A percentile compares a stretch with the other conserved stretches of the same genome.
These are phyloP conservation scores for Parasitella parasitica DNA, from an alignment of 371 early-diverging fungal genomes.

Conservation along the genomic window DNA sequence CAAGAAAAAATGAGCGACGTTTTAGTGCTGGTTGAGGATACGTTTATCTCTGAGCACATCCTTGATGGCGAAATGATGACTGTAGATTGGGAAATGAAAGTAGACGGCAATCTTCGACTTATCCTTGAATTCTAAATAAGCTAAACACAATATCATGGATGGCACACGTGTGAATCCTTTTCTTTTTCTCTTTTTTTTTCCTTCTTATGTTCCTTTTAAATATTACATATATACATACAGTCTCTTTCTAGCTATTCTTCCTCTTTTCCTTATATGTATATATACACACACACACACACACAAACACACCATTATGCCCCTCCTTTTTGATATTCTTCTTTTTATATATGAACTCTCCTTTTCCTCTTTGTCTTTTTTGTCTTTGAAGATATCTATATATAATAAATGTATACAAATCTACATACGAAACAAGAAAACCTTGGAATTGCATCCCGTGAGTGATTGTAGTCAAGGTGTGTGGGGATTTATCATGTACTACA, in stretches of 20 bases:
- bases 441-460: neutral
- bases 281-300: neutral
- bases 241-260: neutral
- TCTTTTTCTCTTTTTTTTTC: neutral
- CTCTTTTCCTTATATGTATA: neutral
- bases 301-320: neutral
- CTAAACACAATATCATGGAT: neutral
- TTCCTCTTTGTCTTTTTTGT: neutral
- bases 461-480: neutral
- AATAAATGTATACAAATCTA: neutral
- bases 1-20: slow-evolving; percentile 3
- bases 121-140: slow-evolving; percentile 18
- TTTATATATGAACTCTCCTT: neutral
- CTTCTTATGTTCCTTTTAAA: neutral
- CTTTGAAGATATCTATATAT: neutral
- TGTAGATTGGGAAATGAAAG: slow-evolving; percentile 24
- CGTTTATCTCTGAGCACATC: slow-evolving; percentile 22
- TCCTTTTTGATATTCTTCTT: neutral
- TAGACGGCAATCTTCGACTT: slow-evolving; percentile 17
- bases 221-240: neutral
- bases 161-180: neutral
- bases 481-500: neutral
- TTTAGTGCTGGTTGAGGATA: slow-evolving; percentile 25
- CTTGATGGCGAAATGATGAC: slow-evolving; percentile 10
- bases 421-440: neutral